Evolutionary conservation across 2,329 filamentous ascomycete genomes (phyloP).

Genomic region (Phoma sp.): DNA sequence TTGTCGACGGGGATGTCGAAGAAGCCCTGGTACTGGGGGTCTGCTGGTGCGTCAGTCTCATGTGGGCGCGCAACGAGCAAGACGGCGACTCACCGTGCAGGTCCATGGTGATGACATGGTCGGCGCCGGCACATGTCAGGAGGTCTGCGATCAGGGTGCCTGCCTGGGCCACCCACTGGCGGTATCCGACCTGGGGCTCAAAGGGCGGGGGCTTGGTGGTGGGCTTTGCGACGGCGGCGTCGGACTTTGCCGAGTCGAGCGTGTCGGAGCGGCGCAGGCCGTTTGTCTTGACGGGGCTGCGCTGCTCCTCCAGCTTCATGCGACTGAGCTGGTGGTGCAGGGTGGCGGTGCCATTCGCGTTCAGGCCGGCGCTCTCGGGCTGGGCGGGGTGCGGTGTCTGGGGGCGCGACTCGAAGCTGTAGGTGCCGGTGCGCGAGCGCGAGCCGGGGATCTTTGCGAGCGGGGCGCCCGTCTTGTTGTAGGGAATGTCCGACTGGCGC

Average conservation of each 20-base stretch:
- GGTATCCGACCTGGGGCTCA: constrained; percentile 89
- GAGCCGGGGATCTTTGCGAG: constrained; percentile 68
- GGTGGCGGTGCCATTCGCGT: constrained; percentile 65
- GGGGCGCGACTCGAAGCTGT: constrained; percentile 91
- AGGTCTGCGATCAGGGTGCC: constrained; percentile 94
- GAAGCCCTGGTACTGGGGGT: constrained; percentile 97
- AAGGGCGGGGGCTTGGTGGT: constrained; percentile 64
- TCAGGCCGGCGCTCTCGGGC: constrained; percentile 68
- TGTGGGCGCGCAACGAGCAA: not conserved
- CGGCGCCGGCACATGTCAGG: constrained; percentile 91
- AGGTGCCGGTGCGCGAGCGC: constrained; percentile 57
- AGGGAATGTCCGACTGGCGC: constrained; percentile 92
- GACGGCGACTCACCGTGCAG: constrained; percentile 53
- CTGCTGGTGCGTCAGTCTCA: constrained; percentile 60
- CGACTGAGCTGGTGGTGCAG: constrained; percentile 77
- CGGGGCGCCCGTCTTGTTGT: constrained; percentile 93
- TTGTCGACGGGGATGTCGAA: constrained; percentile 99
- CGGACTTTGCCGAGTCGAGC: constrained; percentile 39
- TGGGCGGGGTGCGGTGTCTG: constrained; percentile 79
- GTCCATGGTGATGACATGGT: constrained; percentile 98
- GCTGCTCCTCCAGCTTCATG: constrained; percentile 65
- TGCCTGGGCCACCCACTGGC: constrained; percentile 98
- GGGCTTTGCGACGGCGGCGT: constrained; percentile 27
- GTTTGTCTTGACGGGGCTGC: constrained; percentile 44
- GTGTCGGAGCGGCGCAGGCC: constrained; percentile 42